These are phyloP conservation scores for Cordyceps cateniannulata DNA, from an alignment of 2,329 filamentous ascomycete species.

Conservation along the genomic window DNA sequence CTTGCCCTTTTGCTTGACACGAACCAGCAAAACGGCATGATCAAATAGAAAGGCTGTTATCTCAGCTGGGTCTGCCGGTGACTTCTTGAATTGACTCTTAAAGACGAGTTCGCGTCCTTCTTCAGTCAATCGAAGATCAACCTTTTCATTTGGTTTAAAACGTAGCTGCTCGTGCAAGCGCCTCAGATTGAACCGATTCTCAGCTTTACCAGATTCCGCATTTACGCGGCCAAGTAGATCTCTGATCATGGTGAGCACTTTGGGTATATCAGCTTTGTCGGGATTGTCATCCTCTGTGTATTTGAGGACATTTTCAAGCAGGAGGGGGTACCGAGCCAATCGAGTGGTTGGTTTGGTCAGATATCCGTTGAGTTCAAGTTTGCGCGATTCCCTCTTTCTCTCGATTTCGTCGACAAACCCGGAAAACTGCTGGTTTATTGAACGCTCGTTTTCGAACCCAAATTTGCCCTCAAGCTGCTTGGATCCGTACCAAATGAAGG, in stretches of 20 bases:
- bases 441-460: constrained; percentile 94
- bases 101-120: constrained; percentile 89
- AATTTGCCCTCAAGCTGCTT: constrained; percentile 96
- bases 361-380: constrained; percentile 95
- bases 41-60: constrained; percentile 96
- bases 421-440: constrained; percentile 74
- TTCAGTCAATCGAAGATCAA: constrained; percentile 90
- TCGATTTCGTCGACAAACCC: constrained; percentile 97
- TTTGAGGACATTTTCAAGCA: constrained; percentile 87
- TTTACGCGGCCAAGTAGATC: constrained; percentile 86
- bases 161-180: constrained; percentile 87
- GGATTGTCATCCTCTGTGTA: constrained; percentile 83
- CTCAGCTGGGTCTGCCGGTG: constrained; percentile 77
- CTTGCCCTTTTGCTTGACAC: constrained; percentile 88
- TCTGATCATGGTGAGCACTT: constrained; percentile 79
- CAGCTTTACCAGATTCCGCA: constrained; percentile 89
- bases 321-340: constrained; percentile 84
- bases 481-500: constrained; percentile 93
- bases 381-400: constrained; percentile 89
- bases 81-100: constrained; percentile 91
- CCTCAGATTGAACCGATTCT: constrained; percentile 94
- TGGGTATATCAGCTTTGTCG: constrained; percentile 87
- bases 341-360: constrained; percentile 95
- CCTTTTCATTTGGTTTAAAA: constrained; percentile 82
- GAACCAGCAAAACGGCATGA: constrained; percentile 85